A percentile compares a stretch with the other conserved stretches of the same genome.
Evolutionary conservation across 805 yeast genomes (phyloP).

Genomic region (Monosporozyma yasuniensis): DNA sequence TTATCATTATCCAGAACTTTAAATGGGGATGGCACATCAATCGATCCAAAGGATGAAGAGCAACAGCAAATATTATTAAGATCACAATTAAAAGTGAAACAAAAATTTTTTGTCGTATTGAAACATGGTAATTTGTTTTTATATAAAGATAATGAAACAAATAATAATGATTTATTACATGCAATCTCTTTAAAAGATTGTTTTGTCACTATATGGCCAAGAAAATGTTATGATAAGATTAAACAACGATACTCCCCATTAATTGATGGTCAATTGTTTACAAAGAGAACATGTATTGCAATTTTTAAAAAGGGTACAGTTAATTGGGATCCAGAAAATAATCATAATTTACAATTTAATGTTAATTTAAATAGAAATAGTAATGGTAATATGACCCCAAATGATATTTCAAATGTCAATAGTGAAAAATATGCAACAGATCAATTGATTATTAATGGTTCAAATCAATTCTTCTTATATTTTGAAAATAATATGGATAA

Average conservation of each 20-base stretch:
- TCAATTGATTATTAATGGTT: constrained; percentile 2
- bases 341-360: not conserved
- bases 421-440: not conserved
- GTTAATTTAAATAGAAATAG: constrained; percentile 1
- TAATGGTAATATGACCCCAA: not conserved
- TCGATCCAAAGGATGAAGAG: constrained; percentile 2
- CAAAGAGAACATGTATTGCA: constrained; percentile 72
- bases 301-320: constrained; percentile 41
- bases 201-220: constrained; percentile 80
- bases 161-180: constrained; percentile 46
- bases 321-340: not conserved
- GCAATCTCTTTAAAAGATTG: constrained; percentile 68
- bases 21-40: not conserved
- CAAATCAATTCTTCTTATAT: constrained; percentile 49
- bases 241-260: constrained; percentile 7
- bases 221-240: constrained; percentile 34
- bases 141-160: constrained; percentile 51
- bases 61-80: constrained; percentile 12
- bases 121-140: constrained; percentile 84
- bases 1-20: not conserved
- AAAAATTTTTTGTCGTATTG: constrained; percentile 58
- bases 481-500: constrained; percentile 72
- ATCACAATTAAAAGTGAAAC: constrained; percentile 35
- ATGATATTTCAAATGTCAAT: not conserved
- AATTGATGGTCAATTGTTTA: constrained; percentile 67